These are phyloP conservation scores for Trichosporon sp. DNA, from an alignment of 1,284 basidiomycete genomes.

Conservation along the genomic window DNA sequence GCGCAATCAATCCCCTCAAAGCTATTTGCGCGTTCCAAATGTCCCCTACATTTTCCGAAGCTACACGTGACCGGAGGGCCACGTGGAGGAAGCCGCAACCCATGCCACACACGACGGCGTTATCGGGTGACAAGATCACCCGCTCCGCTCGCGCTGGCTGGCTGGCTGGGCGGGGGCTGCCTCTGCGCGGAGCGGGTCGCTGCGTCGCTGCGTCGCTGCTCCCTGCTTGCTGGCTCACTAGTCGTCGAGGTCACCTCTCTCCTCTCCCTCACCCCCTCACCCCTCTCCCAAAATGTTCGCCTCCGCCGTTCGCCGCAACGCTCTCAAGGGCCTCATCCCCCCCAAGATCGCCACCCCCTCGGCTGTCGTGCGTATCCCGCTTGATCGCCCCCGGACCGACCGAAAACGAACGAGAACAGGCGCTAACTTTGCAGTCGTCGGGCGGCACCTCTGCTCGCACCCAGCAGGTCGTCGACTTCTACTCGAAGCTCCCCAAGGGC, in stretches of 20 bases:
- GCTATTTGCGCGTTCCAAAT: background rate
- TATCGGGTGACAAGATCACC: background rate
- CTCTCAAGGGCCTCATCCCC: slow-evolving; percentile 73
- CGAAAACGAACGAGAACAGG: background rate
- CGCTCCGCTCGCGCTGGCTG: background rate
- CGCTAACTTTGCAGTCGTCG: slow-evolving; percentile 55
- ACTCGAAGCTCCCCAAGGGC: slow-evolving; percentile 78
- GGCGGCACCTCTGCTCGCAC: slow-evolving; percentile 72
- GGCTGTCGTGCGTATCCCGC: slow-evolving; percentile 62
- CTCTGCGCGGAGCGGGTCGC: background rate
- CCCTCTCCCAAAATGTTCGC: slow-evolving; percentile 61
- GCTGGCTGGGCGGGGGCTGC: background rate
- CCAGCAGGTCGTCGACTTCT: slow-evolving; percentile 81
- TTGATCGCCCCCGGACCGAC: background rate
- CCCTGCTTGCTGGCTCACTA: background rate
- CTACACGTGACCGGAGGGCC: background rate
- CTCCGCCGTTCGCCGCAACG: slow-evolving; percentile 70
- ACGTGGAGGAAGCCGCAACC: background rate
- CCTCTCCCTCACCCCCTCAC: slow-evolving; percentile 17
- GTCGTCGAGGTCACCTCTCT: slow-evolving; percentile 15
- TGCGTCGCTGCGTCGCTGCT: slow-evolving; percentile 2
- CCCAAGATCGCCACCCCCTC: slow-evolving; percentile 91
- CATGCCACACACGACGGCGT: slow-evolving; percentile 2
- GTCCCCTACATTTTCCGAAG: slow-evolving; percentile 1
- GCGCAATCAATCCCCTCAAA: background rate